These are phyloP conservation scores for Chaetomium sp. DNA, from an alignment of 2,329 filamentous ascomycete species.

Conservation along the genomic window DNA sequence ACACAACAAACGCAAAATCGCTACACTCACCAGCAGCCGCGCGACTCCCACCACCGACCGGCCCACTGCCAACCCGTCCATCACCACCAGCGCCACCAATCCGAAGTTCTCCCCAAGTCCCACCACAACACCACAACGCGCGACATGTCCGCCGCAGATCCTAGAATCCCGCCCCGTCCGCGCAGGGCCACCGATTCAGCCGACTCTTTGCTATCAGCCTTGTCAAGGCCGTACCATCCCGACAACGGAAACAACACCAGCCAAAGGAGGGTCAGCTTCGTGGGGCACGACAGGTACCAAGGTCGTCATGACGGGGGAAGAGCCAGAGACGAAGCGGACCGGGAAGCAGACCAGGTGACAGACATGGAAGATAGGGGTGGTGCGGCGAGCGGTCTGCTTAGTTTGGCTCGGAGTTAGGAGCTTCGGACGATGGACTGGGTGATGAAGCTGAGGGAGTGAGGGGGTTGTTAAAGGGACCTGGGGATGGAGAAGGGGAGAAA, in stretches of 20 bases:
- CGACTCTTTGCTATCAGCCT: neutral
- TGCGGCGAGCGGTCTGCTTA: conserved; percentile 47
- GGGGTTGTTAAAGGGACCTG: neutral
- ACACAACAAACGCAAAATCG: neutral
- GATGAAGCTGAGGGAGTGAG: neutral
- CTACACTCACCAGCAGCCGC: neutral
- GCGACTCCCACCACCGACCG: neutral
- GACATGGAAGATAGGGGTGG: conserved; percentile 23
- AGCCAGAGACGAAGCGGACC: neutral
- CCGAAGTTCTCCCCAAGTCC: neutral
- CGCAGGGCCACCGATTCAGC: neutral
- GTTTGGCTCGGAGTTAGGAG: conserved; percentile 29
- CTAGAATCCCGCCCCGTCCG: neutral
- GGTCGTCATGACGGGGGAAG: neutral
- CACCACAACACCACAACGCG: neutral
- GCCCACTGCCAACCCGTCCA: neutral
- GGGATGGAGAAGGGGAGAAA: neutral
- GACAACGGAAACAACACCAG: too few relatives aligned
- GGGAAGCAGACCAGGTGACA: neutral
- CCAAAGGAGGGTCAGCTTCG: neutral
- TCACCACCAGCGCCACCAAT: conserved; percentile 1
- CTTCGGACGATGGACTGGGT: conserved; percentile 5
- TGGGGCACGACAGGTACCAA: neutral
- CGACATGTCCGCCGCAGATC: neutral
- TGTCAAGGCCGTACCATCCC: neutral